A percentile compares a stretch with the other conserved stretches of the same genome.
Evolutionary conservation across 768 basidiomycete genomes (phyloP).

Genomic region (Trametes villosa): DNA sequence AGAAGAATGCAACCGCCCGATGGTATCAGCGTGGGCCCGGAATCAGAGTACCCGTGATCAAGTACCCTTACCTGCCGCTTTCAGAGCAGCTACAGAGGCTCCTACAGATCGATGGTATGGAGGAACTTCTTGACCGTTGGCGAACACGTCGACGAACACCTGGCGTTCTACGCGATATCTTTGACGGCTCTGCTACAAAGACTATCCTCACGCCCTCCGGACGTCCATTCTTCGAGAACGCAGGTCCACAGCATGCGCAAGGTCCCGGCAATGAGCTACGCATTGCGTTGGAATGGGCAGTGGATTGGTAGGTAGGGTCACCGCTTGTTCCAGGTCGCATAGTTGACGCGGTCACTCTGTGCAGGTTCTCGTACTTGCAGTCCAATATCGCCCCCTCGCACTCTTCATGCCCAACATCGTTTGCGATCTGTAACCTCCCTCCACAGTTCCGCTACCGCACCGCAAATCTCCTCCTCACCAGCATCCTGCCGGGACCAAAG

Average conservation of each 20-base stretch:
- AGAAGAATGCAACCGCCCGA: not conserved
- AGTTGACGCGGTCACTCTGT: not conserved
- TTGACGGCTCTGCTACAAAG: slow-evolving; percentile 33
- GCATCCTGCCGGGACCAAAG: not conserved
- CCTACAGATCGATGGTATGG: slow-evolving; percentile 27
- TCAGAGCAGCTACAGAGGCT: slow-evolving; percentile 21
- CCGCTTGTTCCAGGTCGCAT: not conserved
- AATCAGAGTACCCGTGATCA: not conserved
- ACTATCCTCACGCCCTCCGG: slow-evolving; percentile 30
- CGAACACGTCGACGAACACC: not conserved
- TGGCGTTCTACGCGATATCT: slow-evolving; percentile 29
- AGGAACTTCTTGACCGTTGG: slow-evolving; percentile 31
- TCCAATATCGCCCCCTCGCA: slow-evolving; percentile 41
- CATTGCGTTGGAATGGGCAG: slow-evolving; percentile 34
- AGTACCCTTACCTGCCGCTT: slow-evolving; percentile 13
- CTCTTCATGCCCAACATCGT: slow-evolving; percentile 38
- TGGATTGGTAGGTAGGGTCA: slow-evolving; percentile 37
- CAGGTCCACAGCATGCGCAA: slow-evolving; percentile 3
- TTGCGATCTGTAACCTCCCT: slow-evolving; percentile 36
- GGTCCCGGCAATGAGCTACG: slow-evolving; percentile 31
- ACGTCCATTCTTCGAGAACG: slow-evolving; percentile 33
- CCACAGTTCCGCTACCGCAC: slow-evolving; percentile 25
- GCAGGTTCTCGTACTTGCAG: slow-evolving; percentile 41
- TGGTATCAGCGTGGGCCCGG: not conserved
- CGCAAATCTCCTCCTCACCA: not conserved